A percentile compares a stretch with the other conserved stretches of the same genome.
phyloP scores from a whole-genome alignment of 1,139 yeast genomes.

The Kodamaea sp. region DNA sequence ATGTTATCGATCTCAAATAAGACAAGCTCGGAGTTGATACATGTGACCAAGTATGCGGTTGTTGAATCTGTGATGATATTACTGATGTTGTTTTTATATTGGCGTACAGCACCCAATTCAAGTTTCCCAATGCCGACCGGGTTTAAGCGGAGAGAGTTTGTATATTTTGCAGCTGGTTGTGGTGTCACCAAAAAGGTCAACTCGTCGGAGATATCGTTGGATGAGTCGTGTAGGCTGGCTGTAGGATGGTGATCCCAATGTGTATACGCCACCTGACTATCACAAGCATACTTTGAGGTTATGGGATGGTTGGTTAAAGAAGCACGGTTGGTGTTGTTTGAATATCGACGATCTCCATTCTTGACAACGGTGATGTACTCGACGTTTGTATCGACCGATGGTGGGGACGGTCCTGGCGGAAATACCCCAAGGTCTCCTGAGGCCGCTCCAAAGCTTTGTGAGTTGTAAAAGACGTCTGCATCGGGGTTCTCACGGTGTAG shows the following conservation, averaged over 20 bases:
- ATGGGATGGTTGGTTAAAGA: not conserved
- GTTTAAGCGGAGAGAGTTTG: slow-evolving; percentile 24
- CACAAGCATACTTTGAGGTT: slow-evolving; percentile 17
- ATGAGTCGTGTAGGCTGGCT: slow-evolving; percentile 4
- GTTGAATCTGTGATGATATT: slow-evolving; percentile 8
- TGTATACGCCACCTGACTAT: slow-evolving; percentile 22
- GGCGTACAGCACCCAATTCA: slow-evolving; percentile 19
- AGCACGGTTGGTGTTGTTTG: slow-evolving; percentile 8
- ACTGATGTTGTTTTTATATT: slow-evolving; percentile 35
- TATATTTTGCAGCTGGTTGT: slow-evolving; percentile 33
- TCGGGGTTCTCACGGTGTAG: slow-evolving; percentile 8
- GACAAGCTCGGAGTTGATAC: slow-evolving; percentile 28
- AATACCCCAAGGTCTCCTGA: slow-evolving; percentile 6
- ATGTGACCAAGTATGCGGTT: slow-evolving; percentile 24
- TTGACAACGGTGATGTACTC: slow-evolving; percentile 13
- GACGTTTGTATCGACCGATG: not conserved
- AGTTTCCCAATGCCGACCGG: slow-evolving; percentile 23
- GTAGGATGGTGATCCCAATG: slow-evolving; percentile 26
- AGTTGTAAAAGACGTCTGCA: slow-evolving; percentile 21
- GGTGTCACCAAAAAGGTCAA: slow-evolving; percentile 20
- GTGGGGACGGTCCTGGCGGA: not conserved
- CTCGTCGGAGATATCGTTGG: slow-evolving; percentile 18
- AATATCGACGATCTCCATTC: slow-evolving; percentile 12
- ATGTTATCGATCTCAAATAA: slow-evolving; percentile 26
- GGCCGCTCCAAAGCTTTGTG: slow-evolving; percentile 17